Base-by-base conservation (phyloP, 108 stramenopile species). In the Stephanodiscus minutulus region DNA sequence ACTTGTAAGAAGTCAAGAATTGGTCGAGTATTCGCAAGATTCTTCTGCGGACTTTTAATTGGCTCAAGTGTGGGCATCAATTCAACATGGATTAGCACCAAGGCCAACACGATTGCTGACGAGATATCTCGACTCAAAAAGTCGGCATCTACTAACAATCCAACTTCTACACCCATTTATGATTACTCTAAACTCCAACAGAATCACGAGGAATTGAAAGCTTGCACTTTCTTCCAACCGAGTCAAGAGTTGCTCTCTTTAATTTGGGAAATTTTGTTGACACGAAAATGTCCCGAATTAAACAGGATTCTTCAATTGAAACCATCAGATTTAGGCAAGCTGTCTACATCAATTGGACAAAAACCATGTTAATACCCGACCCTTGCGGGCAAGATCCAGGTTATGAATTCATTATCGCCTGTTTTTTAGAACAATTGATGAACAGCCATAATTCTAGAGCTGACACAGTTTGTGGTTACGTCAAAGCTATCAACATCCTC, bases 81-180 rank as follows among this genome's bases (percentile, higher is more conserved):
- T 39, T 18, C 75, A 1, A 33, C 59, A 25, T 69, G 61, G 53
- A 63, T 76, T 4, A n/a, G 31, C 17, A 35, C 18, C 0, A 7
- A 56, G 7, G 54, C 56, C 6, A 76, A 76, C 20, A 8, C 27
- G 7, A 69, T 76, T 35, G 75, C 75, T 15, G 75, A 76, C 52
- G 68, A 21, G 12, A 76, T 76, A 9, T 76, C 75, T 35, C 50
- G 75, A 10, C 60, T 61, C 18, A 68, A 68, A 43, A 17, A 52
- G 49, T 21, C 22, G n/a, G 27, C 41, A 20, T 15, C 22, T 21
- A 50, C 56, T 25, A 21, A 57, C 39, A 11, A 46, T 7, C 18
- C 13, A 13, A 25, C 24, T 20, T 54, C n/a, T 47, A 21, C n/a
- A 22, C 66, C 37, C 12, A 55, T 33, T 22, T 70, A 54, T 20